A percentile compares a stretch with the other conserved stretches of the same genome.
These are phyloP conservation scores for Saccharomyces hybrid DNA, from an alignment of 1,139 yeast genomes.

Conservation along the genomic window DNA sequence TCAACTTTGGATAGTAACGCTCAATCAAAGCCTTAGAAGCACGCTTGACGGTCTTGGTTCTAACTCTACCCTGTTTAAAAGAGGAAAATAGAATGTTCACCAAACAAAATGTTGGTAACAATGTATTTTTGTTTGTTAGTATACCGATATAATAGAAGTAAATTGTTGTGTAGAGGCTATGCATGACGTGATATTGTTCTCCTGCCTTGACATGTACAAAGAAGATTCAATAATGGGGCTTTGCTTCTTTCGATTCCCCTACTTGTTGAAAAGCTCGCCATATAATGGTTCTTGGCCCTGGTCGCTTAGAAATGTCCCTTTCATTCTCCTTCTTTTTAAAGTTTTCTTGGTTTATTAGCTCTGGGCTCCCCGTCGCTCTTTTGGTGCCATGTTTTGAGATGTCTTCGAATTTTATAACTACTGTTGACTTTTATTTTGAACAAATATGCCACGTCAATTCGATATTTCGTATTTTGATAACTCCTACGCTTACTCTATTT, in stretches of 20 bases:
- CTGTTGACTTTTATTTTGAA: neutral
- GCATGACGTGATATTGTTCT: neutral
- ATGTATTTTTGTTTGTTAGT: neutral
- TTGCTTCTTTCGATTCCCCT: neutral
- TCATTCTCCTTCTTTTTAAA: neutral
- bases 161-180: neutral
- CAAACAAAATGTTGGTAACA: neutral
- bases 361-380: neutral
- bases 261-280: neutral
- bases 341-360: too few species aligned
- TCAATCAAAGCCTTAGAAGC: slow-evolving; percentile 99
- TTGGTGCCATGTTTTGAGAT: neutral
- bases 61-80: slow-evolving; percentile 80
- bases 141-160: neutral
- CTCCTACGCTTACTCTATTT: neutral
- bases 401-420: neutral
- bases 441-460: neutral
- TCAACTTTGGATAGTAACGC: slow-evolving; percentile 99
- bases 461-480: neutral
- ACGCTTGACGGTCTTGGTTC: slow-evolving; percentile 99
- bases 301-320: too few species aligned
- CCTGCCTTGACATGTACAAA: neutral
- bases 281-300: neutral
- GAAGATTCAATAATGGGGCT: neutral
- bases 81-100: neutral